phyloP scores from a whole-genome alignment of 2,329 filamentous ascomycete genomes.

The Phaeosphaeria sp. region DNA sequence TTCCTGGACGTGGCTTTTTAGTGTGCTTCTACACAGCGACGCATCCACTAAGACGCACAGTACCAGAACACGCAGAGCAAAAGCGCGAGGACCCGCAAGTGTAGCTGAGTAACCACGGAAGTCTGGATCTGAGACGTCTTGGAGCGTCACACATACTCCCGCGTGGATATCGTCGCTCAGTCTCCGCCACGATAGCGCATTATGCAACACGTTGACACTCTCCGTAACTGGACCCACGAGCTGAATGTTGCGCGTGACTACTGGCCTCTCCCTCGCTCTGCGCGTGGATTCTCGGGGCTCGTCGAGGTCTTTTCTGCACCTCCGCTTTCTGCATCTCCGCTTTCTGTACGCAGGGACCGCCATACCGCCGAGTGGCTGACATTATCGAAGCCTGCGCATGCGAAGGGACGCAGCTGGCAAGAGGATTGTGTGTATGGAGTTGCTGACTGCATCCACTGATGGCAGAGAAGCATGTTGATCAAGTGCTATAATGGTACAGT shows the following conservation, averaged over 20 bases:
- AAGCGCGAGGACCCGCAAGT: background rate
- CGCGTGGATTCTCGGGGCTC: constrained; percentile 24
- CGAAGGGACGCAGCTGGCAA: background rate
- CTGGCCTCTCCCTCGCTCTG: background rate
- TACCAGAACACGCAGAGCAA: background rate
- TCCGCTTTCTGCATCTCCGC: constrained; percentile 6
- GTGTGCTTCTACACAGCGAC: background rate
- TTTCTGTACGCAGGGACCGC: no score
- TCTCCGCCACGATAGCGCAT: background rate
- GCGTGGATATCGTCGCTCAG: background rate
- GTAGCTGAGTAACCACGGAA: background rate
- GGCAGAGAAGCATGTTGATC: no score
- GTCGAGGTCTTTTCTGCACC: constrained; percentile 5
- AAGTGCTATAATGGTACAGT: background rate
- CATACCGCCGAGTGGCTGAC: background rate
- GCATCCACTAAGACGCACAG: background rate
- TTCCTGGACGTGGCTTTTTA: background rate
- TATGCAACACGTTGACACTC: constrained; percentile 1
- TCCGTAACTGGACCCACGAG: background rate
- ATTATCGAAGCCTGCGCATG: background rate
- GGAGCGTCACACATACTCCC: background rate
- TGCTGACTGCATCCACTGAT: background rate
- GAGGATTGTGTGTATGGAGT: background rate
- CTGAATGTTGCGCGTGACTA: constrained; percentile 8
- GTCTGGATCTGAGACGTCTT: background rate